Evolutionary conservation across 2,329 filamentous ascomycete species (phyloP).

Genomic region (Leptographium procerum): DNA sequence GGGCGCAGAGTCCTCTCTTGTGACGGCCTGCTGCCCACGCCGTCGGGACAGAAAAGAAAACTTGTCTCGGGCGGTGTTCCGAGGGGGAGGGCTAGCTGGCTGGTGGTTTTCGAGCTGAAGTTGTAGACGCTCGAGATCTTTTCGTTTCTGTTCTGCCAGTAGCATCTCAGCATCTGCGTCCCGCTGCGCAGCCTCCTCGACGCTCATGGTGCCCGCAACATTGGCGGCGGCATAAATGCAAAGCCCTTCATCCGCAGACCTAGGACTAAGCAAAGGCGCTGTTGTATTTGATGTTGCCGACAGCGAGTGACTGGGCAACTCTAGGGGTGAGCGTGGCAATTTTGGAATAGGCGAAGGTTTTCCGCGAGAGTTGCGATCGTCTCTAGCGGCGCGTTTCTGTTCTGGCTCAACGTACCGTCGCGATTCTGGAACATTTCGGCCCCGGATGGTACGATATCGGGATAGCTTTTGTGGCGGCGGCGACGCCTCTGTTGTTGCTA

Average conservation of each 20-base stretch:
- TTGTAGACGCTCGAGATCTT: slow-evolving; percentile 34
- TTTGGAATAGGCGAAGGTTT: slow-evolving; percentile 6
- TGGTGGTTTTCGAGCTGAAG: slow-evolving; percentile 28
- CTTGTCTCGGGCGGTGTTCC: slow-evolving; percentile 34
- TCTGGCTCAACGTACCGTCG: slow-evolving; percentile 10
- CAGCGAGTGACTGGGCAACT: too few relatives aligned
- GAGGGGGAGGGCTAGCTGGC: slow-evolving; percentile 12
- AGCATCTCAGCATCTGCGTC: slow-evolving; percentile 37
- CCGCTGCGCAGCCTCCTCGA: slow-evolving; percentile 28
- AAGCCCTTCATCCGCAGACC: neutral
- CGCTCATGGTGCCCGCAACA: slow-evolving; percentile 15
- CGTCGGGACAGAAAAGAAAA: slow-evolving; percentile 28
- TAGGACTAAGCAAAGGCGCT: neutral
- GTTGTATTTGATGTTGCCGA: neutral
- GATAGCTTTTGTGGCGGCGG: slow-evolving; percentile 18
- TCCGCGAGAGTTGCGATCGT: neutral
- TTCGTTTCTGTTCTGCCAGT: slow-evolving; percentile 37
- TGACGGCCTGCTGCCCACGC: neutral
- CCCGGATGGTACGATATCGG: slow-evolving; percentile 22
- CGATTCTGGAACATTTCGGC: slow-evolving; percentile 19
- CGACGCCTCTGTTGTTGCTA: slow-evolving; percentile 7
- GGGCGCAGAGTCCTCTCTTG: neutral
- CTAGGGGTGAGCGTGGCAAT: neutral
- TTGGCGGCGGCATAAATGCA: neutral
- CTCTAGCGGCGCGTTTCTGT: neutral